A percentile compares a stretch with the other conserved stretches of the same genome.
These are phyloP conservation scores for Wallacemonas sp. DNA, from an alignment of 208 protist species.

Conservation along the genomic window DNA sequence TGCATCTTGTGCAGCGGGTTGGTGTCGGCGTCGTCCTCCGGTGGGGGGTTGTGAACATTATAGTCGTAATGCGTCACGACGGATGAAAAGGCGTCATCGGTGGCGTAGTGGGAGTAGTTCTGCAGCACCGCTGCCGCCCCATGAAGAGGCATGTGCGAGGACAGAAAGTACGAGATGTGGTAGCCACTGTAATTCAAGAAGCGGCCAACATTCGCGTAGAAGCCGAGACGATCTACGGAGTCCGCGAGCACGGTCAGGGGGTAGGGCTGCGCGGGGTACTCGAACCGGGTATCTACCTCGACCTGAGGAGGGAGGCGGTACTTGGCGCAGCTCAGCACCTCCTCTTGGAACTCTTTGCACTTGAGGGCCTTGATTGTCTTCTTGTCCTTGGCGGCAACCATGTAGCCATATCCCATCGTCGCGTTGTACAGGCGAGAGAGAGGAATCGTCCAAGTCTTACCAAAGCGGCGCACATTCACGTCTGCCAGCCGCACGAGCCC, in stretches of 20 bases:
- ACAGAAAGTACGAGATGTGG: conserved; percentile 89
- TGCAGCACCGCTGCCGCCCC: conserved; percentile 60
- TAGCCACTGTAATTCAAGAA: conserved; percentile 87
- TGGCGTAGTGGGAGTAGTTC: conserved; percentile 81
- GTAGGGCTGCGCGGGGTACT: conserved; percentile 83
- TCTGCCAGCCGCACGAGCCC: conserved; percentile 82
- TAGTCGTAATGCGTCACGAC: conserved; percentile 69
- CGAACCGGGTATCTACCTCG: conserved; percentile 59
- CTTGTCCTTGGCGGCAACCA: conserved; percentile 70
- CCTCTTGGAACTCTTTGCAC: conserved; percentile 50
- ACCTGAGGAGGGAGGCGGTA: conserved; percentile 68
- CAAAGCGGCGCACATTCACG: conserved; percentile 89
- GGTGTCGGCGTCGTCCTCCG: conserved; percentile 20
- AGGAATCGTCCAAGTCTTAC: conserved; percentile 88
- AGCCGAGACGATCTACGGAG: conserved; percentile 76
- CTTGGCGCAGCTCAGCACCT: conserved; percentile 50
- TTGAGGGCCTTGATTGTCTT: conserved; percentile 69
- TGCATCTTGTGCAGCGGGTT: conserved; percentile 33
- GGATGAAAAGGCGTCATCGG: conserved; percentile 67
- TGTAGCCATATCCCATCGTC: conserved; percentile 91
- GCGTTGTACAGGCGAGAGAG: conserved; percentile 76
- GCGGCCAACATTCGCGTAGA: conserved; percentile 72
- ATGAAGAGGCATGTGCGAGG: conserved; percentile 73
- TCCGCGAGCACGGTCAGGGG: conserved; percentile 86
- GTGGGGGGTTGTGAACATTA: conserved; percentile 33